These are phyloP conservation scores for Botryobasidium botryosum DNA, from an alignment of 768 basidiomycete genomes.

Conservation along the genomic window DNA sequence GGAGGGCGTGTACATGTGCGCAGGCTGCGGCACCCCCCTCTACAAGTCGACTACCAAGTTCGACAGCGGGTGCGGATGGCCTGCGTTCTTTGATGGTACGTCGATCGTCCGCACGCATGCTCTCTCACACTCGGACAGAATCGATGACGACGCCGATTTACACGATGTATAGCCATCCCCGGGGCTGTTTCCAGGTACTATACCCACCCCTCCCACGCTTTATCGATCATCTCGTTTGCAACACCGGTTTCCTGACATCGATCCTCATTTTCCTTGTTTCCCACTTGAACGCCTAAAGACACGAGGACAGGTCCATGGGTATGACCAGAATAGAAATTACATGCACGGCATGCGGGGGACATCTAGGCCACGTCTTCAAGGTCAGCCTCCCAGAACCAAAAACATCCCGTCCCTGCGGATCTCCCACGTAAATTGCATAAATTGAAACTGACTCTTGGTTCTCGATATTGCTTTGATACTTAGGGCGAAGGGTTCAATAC, in stretches of 20 bases:
- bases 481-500: slow-evolving; percentile 62
- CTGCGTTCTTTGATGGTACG: slow-evolving; percentile 87
- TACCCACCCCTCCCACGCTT: not conserved
- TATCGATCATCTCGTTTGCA: not conserved
- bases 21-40: slow-evolving; percentile 63
- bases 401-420: not conserved
- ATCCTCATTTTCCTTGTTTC: not conserved
- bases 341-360: slow-evolving; percentile 81
- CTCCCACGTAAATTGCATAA: too few species aligned
- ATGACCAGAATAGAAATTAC: slow-evolving; percentile 69
- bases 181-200: too few species aligned
- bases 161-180: too few species aligned
- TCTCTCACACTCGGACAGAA: too few species aligned
- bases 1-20: slow-evolving; percentile 59
- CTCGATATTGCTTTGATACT: not conserved
- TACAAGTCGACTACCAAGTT: slow-evolving; percentile 88
- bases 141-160: too few species aligned
- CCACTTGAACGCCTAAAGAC: slow-evolving; percentile 18
- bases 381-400: slow-evolving; percentile 3
- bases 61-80: slow-evolving; percentile 89
- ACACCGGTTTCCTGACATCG: not conserved
- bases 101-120: too few species aligned
- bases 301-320: slow-evolving; percentile 51
- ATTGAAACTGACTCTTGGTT: too few species aligned
- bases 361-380: slow-evolving; percentile 91